A percentile compares a stretch with the other conserved stretches of the same genome.
Conservation (phyloP, 2,329 filamentous ascomycete species). For the Bipolaris sorokiniana region DNA sequence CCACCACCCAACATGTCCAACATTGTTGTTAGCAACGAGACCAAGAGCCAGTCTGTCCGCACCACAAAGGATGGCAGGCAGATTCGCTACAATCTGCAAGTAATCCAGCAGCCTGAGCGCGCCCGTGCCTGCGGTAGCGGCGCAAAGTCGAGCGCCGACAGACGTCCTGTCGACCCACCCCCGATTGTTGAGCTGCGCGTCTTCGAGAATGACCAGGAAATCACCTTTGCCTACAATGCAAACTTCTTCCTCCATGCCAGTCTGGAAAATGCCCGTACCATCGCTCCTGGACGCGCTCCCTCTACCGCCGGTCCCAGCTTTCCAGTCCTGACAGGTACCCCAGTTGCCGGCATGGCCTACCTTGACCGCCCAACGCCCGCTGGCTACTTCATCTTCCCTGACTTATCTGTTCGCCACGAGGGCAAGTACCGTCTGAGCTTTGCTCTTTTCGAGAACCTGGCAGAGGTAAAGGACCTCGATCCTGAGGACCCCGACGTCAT, state of each 20-base stretch:
- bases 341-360: conserved; percentile 94
- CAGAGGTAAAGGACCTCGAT: conserved; percentile 81
- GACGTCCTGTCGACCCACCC: conserved; percentile 90
- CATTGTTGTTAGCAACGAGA: conserved; percentile 64
- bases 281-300: conserved; percentile 79
- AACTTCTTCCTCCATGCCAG: conserved; percentile 97
- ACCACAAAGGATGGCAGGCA: conserved; percentile 76
- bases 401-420: conserved; percentile 93
- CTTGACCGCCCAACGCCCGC: conserved; percentile 79
- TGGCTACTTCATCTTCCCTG: conserved; percentile 97
- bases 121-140: conserved; percentile 94
- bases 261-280: conserved; percentile 81
- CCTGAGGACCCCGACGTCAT: conserved; percentile 55
- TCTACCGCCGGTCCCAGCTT: conserved; percentile 66
- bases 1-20: conserved; percentile 38
- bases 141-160: conserved; percentile 81
- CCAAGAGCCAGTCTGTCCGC: conserved; percentile 59
- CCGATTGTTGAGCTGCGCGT: conserved; percentile 92
- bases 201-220: conserved; percentile 70
- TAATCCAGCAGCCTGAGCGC: conserved; percentile 93
- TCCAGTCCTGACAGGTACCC: conserved; percentile 90
- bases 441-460: conserved; percentile 91
- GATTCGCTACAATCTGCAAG: conserved; percentile 80
- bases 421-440: conserved; percentile 91
- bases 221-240: conserved; percentile 90